Evolutionary conservation across 805 yeast genomes (phyloP).

Genomic region (Yamadazyma laniorum): DNA sequence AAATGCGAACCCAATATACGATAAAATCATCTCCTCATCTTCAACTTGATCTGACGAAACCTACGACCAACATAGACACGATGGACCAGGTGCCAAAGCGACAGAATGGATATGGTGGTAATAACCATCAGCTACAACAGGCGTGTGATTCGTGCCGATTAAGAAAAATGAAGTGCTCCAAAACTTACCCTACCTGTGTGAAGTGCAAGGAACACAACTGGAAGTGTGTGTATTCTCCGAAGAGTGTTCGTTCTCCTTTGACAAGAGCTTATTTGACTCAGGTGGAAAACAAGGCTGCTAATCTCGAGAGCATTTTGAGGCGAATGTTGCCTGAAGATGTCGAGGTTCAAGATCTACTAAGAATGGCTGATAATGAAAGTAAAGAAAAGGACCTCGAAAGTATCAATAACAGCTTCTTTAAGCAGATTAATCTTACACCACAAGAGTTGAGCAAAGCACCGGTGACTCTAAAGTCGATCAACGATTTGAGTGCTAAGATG

Average conservation of each 20-base stretch:
- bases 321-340: constrained; percentile 32
- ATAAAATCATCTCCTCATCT: not conserved
- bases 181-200: constrained; percentile 71
- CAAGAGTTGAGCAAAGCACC: constrained; percentile 17
- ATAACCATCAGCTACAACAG: not conserved
- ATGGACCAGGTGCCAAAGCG: not conserved
- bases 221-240: constrained; percentile 78
- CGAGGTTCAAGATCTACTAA: constrained; percentile 20
- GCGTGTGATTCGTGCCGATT: constrained; percentile 83
- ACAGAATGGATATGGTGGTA: not conserved
- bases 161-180: constrained; percentile 77
- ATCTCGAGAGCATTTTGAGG: constrained; percentile 30
- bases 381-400: constrained; percentile 1
- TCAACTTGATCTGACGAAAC: too few relatives aligned
- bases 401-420: constrained; percentile 10
- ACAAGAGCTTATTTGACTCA: constrained; percentile 81
- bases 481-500: constrained; percentile 14
- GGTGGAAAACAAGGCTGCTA: constrained; percentile 53
- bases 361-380: constrained; percentile 14
- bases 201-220: constrained; percentile 74
- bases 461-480: constrained; percentile 18
- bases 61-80: not conserved
- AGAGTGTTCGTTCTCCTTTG: constrained; percentile 72
- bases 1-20: constrained; percentile 1
- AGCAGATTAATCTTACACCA: constrained; percentile 17